These are phyloP conservation scores for Pachysandra terminalis DNA, from an alignment of 164 flowering plant genomes.

Conservation along the genomic window DNA sequence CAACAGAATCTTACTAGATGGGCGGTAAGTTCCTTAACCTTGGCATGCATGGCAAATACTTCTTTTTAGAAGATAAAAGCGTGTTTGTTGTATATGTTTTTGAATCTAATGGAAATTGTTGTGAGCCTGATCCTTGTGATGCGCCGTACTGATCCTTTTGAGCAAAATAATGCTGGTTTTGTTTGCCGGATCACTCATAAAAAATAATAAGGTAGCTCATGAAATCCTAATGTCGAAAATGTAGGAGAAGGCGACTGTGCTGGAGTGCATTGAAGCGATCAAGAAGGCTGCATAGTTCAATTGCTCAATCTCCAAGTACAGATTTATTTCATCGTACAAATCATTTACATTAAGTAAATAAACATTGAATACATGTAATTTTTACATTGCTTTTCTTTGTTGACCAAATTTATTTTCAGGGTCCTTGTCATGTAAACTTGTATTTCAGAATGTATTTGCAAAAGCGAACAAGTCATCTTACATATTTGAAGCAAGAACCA, in stretches of 20 bases:
- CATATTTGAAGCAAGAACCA: too few relatives aligned
- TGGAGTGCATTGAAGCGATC: constrained; percentile 84
- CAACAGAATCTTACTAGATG: constrained; percentile 97
- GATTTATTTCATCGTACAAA: neutral
- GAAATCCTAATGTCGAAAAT: constrained; percentile 73
- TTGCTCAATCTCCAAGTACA: neutral
- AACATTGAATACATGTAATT: neutral
- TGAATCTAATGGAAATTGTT: neutral
- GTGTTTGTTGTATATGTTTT: too few relatives aligned
- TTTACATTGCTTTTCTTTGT: constrained; percentile 19
- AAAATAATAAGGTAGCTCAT: constrained; percentile 58
- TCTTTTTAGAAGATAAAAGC: neutral
- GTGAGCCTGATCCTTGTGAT: neutral
- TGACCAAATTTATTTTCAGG: too few relatives aligned
- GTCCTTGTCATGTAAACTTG: too few relatives aligned
- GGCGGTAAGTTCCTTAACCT: constrained; percentile 66
- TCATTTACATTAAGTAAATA: too few relatives aligned
- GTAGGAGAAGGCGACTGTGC: constrained; percentile 65
- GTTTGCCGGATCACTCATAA: constrained; percentile 71
- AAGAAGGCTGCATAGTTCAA: constrained; percentile 46
- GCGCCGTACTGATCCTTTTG: neutral
- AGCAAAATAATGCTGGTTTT: constrained; percentile 53
- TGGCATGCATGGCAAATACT: neutral
- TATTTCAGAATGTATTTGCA: too few relatives aligned
- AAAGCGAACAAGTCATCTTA: too few relatives aligned